Evolutionary conservation across 2,329 filamentous ascomycete genomes (phyloP).

Genomic region (Emmonsiellopsis sp.): DNA sequence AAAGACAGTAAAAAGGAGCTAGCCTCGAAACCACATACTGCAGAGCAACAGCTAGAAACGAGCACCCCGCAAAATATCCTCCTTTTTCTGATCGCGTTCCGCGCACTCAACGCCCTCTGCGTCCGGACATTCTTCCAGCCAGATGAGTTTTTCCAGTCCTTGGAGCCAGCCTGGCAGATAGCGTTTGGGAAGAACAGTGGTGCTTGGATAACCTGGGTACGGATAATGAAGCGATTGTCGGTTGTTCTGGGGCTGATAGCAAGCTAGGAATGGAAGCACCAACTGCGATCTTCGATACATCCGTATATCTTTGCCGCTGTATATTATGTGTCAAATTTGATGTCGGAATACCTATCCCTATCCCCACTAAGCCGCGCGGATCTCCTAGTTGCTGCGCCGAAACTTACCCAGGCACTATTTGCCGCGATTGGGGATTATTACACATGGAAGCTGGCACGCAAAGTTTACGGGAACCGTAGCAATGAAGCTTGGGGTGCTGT

Average conservation of each 20-base stretch:
- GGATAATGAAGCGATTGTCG: slow-evolving; percentile 18
- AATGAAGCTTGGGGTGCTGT: slow-evolving; percentile 61
- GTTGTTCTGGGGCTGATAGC: not conserved
- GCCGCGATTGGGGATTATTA: slow-evolving; percentile 75
- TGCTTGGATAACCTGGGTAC: slow-evolving; percentile 94
- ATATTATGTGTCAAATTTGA: slow-evolving; percentile 54
- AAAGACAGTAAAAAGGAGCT: not conserved
- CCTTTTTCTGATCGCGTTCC: slow-evolving; percentile 51
- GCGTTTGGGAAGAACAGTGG: slow-evolving; percentile 69
- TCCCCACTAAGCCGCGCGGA: slow-evolving; percentile 51
- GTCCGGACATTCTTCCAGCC: slow-evolving; percentile 92
- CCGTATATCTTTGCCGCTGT: slow-evolving; percentile 72
- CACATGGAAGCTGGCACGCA: slow-evolving; percentile 71
- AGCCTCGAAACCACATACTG: not conserved
- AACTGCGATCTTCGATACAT: slow-evolving; percentile 82
- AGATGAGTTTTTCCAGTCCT: slow-evolving; percentile 92
- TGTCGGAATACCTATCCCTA: slow-evolving; percentile 47
- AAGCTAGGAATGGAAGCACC: slow-evolving; percentile 78
- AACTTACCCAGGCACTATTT: slow-evolving; percentile 64
- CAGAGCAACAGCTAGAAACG: not conserved
- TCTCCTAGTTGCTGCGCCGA: slow-evolving; percentile 63
- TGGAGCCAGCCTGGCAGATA: slow-evolving; percentile 88
- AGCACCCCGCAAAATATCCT: slow-evolving; percentile 17
- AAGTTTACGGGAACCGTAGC: slow-evolving; percentile 59
- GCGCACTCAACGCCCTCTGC: slow-evolving; percentile 68